phyloP scores from a whole-genome alignment of 257 asterid genomes.

The Solanum arcanum region DNA sequence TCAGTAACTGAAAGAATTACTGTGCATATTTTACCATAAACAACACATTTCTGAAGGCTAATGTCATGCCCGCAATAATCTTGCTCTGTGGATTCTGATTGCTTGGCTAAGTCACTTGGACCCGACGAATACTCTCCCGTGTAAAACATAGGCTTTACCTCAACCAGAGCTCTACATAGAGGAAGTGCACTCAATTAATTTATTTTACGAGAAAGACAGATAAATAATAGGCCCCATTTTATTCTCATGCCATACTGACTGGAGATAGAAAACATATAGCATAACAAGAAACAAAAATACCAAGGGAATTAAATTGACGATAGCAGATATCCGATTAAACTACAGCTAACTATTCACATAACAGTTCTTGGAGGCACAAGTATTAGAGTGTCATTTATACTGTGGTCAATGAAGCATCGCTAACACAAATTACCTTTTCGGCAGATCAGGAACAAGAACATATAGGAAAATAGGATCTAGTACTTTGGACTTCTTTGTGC shows the following conservation, averaged over 20 bases:
- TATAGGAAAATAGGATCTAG: conserved; percentile 48
- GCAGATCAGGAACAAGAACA: conserved; percentile 88
- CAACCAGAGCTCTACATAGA: conserved; percentile 64
- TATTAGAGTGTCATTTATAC: not conserved
- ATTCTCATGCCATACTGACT: not conserved
- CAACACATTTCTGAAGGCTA: conserved; percentile 52
- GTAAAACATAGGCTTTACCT: conserved; percentile 81
- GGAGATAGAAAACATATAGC: not conserved
- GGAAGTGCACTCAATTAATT: not conserved
- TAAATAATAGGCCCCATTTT: not conserved
- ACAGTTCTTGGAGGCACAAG: not conserved
- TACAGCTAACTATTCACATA: not conserved
- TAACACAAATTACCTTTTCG: conserved; percentile 58
- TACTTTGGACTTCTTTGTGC: conserved; percentile 23
- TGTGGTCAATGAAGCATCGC: not conserved
- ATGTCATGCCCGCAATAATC: conserved; percentile 53
- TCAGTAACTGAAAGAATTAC: conserved; percentile 50
- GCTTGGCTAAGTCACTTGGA: conserved; percentile 20
- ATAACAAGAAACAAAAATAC: not conserved
- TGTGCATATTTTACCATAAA: conserved; percentile 48
- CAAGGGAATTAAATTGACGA: not conserved
- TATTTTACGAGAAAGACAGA: not conserved
- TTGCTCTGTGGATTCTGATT: conserved; percentile 16
- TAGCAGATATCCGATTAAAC: not conserved
- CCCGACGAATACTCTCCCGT: conserved; percentile 24